A percentile compares a stretch with the other conserved stretches of the same genome.
Conservation (phyloP, 2,329 filamentous ascomycete species). For the Lachnellula subtilissima region DNA sequence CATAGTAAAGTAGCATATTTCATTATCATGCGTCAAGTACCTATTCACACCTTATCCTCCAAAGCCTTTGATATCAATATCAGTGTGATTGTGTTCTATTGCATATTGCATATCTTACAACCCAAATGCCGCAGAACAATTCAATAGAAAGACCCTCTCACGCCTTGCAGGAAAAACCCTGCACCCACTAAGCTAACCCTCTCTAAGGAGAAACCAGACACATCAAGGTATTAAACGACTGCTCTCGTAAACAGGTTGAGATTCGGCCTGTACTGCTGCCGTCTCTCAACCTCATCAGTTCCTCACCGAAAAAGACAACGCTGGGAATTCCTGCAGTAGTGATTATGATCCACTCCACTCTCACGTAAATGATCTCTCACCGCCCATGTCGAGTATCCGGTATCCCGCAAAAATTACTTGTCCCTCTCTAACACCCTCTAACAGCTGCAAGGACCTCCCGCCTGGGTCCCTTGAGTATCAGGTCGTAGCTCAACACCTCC, state of each 20-base stretch:
- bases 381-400: constrained; percentile 10
- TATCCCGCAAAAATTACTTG: constrained; percentile 14
- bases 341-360: too few relatives aligned
- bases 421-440: constrained; percentile 34
- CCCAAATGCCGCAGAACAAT: constrained; percentile 32
- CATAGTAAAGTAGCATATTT: neutral
- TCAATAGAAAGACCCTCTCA: constrained; percentile 25
- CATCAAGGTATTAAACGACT: constrained; percentile 32
- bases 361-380: constrained; percentile 11
- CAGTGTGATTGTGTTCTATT: constrained; percentile 29
- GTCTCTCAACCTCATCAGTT: constrained; percentile 14
- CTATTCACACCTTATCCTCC: neutral
- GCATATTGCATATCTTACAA: constrained; percentile 35
- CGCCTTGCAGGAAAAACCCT: constrained; percentile 29
- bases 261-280: constrained; percentile 19
- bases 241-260: constrained; percentile 21
- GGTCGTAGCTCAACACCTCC: constrained; percentile 59
- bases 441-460: constrained; percentile 58
- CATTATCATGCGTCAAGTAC: neutral
- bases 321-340: constrained; percentile 10
- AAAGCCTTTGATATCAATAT: neutral
- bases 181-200: constrained; percentile 21
- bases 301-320: constrained; percentile 17
- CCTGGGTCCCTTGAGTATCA: constrained; percentile 52
- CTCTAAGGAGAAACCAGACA: constrained; percentile 25